Evolutionary conservation across 2,329 filamentous ascomycete species (phyloP), one percentile per base, ranked within the genome.

Genomic region (Fonsecaea monophora): DNA sequence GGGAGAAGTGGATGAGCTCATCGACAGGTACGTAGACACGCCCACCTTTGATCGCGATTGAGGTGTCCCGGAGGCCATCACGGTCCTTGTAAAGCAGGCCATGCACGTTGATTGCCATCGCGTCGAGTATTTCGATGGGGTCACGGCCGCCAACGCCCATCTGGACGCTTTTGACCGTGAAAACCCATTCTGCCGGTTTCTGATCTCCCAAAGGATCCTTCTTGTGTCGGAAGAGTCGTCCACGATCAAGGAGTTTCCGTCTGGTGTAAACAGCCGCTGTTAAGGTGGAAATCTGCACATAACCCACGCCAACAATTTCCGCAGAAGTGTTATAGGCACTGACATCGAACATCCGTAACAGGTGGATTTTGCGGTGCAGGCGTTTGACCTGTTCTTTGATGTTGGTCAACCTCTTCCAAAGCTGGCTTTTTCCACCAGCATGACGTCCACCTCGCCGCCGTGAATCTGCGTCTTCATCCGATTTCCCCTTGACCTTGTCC

Each of bases 101-200:
- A 77, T 99, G 94, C 55, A 99, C 86, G 73, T 97, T 98, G 67
- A 98, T 82, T 3, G 91, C 90, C 67, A 92, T 88, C 74, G 93
- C 91, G 77, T 99, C 96, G 71, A 99, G 81, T 2, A 99, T 82
- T 78, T 99, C 94, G 64, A 92, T 88, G 1, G 93, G 90, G 65
- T 98, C 93, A 62, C 86, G 86, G 38, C 92, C 93, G 65, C 96
- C 89, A 1, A 92, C 88, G 0, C 92, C 96, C 74, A 99, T 96
- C 6, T 98, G 83, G 55, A 98, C 86, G 78, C 94, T 97, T 67
- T 92, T 88, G 60, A 94, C 79, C 7, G 90, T 90, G 73, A 96
- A 85, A 70, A 96, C 94, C 94, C 96, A 99, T 82, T 99, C 96
- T 1, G 94, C 94, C 45, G 95, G 93, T 55, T 87, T 85, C 73